Evolutionary conservation across 2,329 filamentous ascomycete species (phyloP).

Genomic region (Didymella segeticola): DNA sequence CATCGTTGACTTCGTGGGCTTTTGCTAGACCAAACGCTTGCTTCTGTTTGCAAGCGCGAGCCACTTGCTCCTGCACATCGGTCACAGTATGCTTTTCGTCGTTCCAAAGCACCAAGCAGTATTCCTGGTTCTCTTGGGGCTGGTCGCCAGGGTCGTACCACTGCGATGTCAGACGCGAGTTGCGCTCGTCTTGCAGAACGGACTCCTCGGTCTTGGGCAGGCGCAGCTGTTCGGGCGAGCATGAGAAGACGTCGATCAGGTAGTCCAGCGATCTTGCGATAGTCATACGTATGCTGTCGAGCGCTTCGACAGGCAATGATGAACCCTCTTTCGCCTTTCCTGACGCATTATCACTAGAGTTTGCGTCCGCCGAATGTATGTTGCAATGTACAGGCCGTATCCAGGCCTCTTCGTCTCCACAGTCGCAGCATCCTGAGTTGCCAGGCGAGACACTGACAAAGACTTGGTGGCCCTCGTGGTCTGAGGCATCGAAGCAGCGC

Average conservation of each 20-base stretch:
- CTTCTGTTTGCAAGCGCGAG: slow-evolving; percentile 81
- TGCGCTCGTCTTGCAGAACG: slow-evolving; percentile 80
- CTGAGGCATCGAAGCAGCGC: slow-evolving; percentile 92
- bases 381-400: slow-evolving; percentile 85
- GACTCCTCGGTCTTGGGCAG: slow-evolving; percentile 82
- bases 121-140: slow-evolving; percentile 72
- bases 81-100: slow-evolving; percentile 97
- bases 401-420: slow-evolving; percentile 96
- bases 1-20: slow-evolving; percentile 86
- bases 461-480: slow-evolving; percentile 92
- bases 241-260: slow-evolving; percentile 96
- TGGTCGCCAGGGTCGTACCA: slow-evolving; percentile 72
- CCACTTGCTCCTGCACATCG: slow-evolving; percentile 89
- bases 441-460: slow-evolving; percentile 86
- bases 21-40: slow-evolving; percentile 72
- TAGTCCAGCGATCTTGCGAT: slow-evolving; percentile 88
- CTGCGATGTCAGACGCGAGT: slow-evolving; percentile 76
- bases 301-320: slow-evolving; percentile 74
- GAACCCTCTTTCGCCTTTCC: slow-evolving; percentile 65
- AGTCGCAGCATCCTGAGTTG: slow-evolving; percentile 96
- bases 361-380: slow-evolving; percentile 75
- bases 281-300: slow-evolving; percentile 81
- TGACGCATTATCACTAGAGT: slow-evolving; percentile 48
- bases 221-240: slow-evolving; percentile 92
- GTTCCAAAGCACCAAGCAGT: slow-evolving; percentile 90